Percentiles rank a stretch among this genome's conserved stretches.
These are phyloP conservation scores for Microstegium vimineum DNA, from an alignment of 176 grass and related monocot species.

Conservation along the genomic window DNA sequence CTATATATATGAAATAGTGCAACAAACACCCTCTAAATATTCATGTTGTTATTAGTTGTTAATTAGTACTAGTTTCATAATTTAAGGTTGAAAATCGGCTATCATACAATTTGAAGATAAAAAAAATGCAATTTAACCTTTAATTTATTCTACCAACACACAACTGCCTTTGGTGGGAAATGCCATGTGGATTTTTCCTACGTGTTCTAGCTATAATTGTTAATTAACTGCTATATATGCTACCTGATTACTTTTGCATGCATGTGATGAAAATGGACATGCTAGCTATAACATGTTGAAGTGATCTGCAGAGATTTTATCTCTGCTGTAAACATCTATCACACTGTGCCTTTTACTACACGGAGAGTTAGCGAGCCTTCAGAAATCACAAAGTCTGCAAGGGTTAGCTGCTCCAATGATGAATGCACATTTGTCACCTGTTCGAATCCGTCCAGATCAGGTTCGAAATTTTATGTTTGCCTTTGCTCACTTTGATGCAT, in stretches of 20 bases:
- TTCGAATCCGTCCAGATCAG: slow-evolving; percentile 39
- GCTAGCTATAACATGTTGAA: not conserved
- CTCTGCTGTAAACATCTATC: not conserved
- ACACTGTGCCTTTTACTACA: not conserved
- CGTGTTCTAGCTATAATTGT: not conserved
- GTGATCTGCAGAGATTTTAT: not conserved
- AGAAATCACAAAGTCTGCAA: slow-evolving; percentile 6
- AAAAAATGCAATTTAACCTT: not conserved
- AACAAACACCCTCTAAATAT: too few species aligned
- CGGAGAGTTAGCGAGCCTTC: not conserved
- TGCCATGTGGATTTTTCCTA: not conserved
- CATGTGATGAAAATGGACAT: not conserved
- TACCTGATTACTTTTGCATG: not conserved
- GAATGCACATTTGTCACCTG: slow-evolving; percentile 27
- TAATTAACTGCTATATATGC: not conserved
- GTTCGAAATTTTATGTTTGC: slow-evolving; percentile 39
- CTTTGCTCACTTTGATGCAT: not conserved
- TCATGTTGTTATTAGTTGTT: too few species aligned
- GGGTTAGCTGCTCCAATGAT: slow-evolving; percentile 8
- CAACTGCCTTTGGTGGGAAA: not conserved
- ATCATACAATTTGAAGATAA: too few species aligned
- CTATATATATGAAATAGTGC: too few species aligned
- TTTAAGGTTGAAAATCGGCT: too few species aligned
- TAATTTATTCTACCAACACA: not conserved
- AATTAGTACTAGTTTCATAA: too few species aligned